Evolutionary conservation across 2,329 filamentous ascomycete genomes (phyloP).

Genomic region (Orbilia oligospora): DNA sequence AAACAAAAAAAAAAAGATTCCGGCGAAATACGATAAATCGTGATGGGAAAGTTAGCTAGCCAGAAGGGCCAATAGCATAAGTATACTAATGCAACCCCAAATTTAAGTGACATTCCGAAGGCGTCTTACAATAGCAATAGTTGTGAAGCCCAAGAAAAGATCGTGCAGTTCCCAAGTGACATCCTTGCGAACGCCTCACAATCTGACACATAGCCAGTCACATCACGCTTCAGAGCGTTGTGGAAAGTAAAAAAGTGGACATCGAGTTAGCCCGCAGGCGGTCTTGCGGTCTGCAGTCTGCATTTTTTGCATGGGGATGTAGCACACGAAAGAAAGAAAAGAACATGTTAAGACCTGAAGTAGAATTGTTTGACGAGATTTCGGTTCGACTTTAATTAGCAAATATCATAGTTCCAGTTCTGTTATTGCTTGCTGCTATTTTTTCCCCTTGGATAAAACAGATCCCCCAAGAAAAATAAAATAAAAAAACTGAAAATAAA

Average conservation of each 20-base stretch:
- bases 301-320: constrained; percentile 27
- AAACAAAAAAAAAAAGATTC: constrained; percentile 3
- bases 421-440: constrained; percentile 8
- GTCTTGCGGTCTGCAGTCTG: no score
- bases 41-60: constrained; percentile 33
- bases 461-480: no score
- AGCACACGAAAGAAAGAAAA: background rate
- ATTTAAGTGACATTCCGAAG: constrained; percentile 31
- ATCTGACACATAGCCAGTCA: constrained; percentile 61
- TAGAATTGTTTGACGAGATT: constrained; percentile 50
- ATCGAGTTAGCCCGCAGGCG: background rate
- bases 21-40: constrained; percentile 23
- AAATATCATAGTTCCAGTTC: constrained; percentile 32
- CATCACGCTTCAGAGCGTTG: constrained; percentile 58
- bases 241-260: constrained; percentile 52
- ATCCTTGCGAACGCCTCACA: constrained; percentile 60
- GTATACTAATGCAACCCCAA: constrained; percentile 15
- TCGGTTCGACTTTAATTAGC: constrained; percentile 43
- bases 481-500: no score
- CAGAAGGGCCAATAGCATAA: no score
- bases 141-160: constrained; percentile 39
- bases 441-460: background rate
- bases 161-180: constrained; percentile 54
- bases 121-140: constrained; percentile 25
- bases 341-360: constrained; percentile 34